These are phyloP conservation scores for Moringa oleifera DNA, from an alignment of 345 rosid species.

Conservation along the genomic window DNA sequence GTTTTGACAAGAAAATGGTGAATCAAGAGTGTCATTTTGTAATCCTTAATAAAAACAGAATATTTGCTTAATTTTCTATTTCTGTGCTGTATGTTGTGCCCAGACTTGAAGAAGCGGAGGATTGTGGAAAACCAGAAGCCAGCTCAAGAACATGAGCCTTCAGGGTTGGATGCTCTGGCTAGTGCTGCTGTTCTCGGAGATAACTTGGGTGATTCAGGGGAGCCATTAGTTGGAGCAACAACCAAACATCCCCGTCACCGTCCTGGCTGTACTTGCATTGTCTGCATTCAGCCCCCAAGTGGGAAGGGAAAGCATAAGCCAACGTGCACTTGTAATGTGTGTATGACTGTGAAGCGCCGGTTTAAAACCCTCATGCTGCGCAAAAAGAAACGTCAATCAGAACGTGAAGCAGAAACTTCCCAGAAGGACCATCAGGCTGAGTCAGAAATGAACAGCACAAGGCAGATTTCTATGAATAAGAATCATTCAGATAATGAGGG, in stretches of 20 bases:
- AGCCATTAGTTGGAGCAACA: slow-evolving; percentile 62
- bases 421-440: slow-evolving; percentile 33
- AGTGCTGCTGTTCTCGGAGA: slow-evolving; percentile 80
- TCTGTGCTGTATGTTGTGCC: slow-evolving; percentile 16
- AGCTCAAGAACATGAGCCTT: slow-evolving; percentile 37
- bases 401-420: slow-evolving; percentile 42
- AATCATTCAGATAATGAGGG: slow-evolving; percentile 30
- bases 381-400: slow-evolving; percentile 77
- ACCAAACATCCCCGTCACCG: slow-evolving; percentile 97
- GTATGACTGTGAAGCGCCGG: slow-evolving; percentile 91
- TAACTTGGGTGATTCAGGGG: slow-evolving; percentile 32
- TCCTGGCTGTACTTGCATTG: slow-evolving; percentile 91
- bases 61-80: neutral
- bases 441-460: slow-evolving; percentile 22
- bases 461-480: neutral
- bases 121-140: slow-evolving; percentile 31
- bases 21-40: neutral
- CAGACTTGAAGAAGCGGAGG: slow-evolving; percentile 62
- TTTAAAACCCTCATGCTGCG: slow-evolving; percentile 87
- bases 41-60: neutral
- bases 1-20: neutral
- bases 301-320: slow-evolving; percentile 91
- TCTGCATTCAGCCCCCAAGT: slow-evolving; percentile 98
- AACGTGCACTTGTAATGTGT: slow-evolving; percentile 71
- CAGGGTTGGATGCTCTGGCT: slow-evolving; percentile 81